Percentiles rank a stretch among this genome's conserved stretches.
phyloP scores from a whole-genome alignment of 441 rosid genomes.

The Bocquillonia castaneifolia region DNA sequence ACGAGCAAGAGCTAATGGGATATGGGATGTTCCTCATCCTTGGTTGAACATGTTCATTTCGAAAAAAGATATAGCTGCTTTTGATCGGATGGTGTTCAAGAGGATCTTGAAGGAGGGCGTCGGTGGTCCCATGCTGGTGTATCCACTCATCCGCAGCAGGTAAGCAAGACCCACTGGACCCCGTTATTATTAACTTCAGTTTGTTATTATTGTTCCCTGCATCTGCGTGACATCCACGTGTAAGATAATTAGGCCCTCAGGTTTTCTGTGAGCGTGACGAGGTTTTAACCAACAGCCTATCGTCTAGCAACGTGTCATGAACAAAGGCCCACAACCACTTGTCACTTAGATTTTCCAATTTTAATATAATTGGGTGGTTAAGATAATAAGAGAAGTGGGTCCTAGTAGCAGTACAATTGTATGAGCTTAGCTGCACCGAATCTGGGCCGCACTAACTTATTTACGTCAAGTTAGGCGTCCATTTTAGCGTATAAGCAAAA shows the following conservation, averaged over 20 bases:
- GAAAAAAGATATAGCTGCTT: constrained; percentile 44
- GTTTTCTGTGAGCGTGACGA: constrained; percentile 22
- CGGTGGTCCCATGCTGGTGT: constrained; percentile 85
- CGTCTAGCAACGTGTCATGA: constrained; percentile 13
- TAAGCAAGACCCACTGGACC: constrained; percentile 28
- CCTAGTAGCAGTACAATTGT: not conserved
- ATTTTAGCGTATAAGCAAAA: constrained; percentile 7
- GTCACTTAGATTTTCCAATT: constrained; percentile 1
- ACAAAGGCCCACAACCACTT: not conserved
- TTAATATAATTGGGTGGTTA: not conserved
- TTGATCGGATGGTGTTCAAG: constrained; percentile 69
- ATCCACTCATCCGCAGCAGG: constrained; percentile 82
- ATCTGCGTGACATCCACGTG: constrained; percentile 33
- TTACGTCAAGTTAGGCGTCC: not conserved
- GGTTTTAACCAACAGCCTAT: constrained; percentile 16
- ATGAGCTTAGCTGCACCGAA: not conserved
- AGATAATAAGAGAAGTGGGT: not conserved
- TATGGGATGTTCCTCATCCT: constrained; percentile 90
- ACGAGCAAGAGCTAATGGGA: constrained; percentile 50
- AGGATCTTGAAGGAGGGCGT: constrained; percentile 56
- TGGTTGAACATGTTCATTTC: constrained; percentile 86
- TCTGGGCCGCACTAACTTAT: not conserved
- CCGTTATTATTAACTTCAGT: constrained; percentile 7
- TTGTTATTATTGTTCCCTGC: constrained; percentile 14
- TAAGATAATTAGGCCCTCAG: constrained; percentile 6